These are phyloP conservation scores for Diaporthe sp. DNA, from an alignment of 2,329 filamentous ascomycete species.

Conservation along the genomic window DNA sequence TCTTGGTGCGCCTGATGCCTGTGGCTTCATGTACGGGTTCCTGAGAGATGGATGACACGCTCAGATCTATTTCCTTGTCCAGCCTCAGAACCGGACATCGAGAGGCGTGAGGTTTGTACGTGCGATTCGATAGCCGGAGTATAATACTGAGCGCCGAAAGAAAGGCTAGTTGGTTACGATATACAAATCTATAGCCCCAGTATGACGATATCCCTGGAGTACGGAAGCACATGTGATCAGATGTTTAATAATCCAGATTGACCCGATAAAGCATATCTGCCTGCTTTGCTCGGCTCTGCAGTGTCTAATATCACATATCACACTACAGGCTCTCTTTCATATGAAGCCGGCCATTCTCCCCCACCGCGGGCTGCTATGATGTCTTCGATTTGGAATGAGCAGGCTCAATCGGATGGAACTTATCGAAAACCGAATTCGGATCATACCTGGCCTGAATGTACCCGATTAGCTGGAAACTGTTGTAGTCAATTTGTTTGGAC, in stretches of 20 bases:
- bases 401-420: not conserved
- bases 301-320: not conserved
- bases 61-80: not conserved
- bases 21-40: not conserved
- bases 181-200: too few species aligned
- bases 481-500: too few species aligned
- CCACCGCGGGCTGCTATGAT: not conserved
- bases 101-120: not conserved
- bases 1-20: too few species aligned
- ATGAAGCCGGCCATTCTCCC: not conserved
- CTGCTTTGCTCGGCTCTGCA: not conserved
- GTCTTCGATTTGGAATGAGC: not conserved
- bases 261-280: too few species aligned
- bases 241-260: too few species aligned
- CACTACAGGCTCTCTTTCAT: not conserved
- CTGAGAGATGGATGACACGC: too few species aligned
- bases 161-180: too few species aligned
- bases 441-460: not conserved
- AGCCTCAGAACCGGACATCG: not conserved
- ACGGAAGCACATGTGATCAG: too few species aligned
- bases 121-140: too few species aligned
- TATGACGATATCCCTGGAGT: too few species aligned
- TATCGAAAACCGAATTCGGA: not conserved
- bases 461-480: not conserved
- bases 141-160: too few species aligned